Conservation (phyloP, 768 basidiomycete genomes). For the Boletus huronensis region DNA sequence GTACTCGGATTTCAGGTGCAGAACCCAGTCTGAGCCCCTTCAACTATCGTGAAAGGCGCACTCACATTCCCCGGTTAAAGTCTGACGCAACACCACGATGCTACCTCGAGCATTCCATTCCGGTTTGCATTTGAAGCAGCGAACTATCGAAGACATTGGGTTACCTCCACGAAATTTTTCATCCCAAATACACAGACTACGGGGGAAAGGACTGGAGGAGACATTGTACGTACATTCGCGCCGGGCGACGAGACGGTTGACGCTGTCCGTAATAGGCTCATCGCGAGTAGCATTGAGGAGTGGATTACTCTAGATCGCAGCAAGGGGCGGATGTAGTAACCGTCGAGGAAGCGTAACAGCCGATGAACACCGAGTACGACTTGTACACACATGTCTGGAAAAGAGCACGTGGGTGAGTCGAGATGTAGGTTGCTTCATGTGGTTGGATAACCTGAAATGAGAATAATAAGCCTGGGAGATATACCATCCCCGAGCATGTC, state of each 20-base stretch:
- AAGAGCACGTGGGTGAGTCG: background rate
- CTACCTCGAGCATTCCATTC: slow-evolving; percentile 30
- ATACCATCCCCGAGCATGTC: background rate
- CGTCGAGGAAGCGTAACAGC: background rate
- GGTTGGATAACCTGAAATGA: background rate
- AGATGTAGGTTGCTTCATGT: background rate
- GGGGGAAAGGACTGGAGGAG: slow-evolving; percentile 30
- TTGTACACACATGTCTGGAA: background rate
- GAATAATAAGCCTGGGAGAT: background rate
- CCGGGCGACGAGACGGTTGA: background rate
- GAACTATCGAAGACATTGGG: slow-evolving; percentile 14
- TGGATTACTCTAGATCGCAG: background rate
- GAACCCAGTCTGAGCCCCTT: too few relatives aligned
- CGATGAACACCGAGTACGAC: background rate
- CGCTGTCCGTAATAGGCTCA: background rate
- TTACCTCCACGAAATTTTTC: slow-evolving; percentile 27
- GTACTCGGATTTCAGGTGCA: too few relatives aligned
- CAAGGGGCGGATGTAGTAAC: background rate
- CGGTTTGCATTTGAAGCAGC: slow-evolving; percentile 18
- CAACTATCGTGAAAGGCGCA: slow-evolving; percentile 36
- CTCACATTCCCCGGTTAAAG: slow-evolving; percentile 37
- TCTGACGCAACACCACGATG: slow-evolving; percentile 33
- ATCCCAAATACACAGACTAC: slow-evolving; percentile 33
- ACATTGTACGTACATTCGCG: background rate
- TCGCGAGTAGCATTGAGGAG: background rate